phyloP scores from a whole-genome alignment of 2,329 filamentous ascomycete species.

The Ophiocordyceps camponoti-floridani region DNA sequence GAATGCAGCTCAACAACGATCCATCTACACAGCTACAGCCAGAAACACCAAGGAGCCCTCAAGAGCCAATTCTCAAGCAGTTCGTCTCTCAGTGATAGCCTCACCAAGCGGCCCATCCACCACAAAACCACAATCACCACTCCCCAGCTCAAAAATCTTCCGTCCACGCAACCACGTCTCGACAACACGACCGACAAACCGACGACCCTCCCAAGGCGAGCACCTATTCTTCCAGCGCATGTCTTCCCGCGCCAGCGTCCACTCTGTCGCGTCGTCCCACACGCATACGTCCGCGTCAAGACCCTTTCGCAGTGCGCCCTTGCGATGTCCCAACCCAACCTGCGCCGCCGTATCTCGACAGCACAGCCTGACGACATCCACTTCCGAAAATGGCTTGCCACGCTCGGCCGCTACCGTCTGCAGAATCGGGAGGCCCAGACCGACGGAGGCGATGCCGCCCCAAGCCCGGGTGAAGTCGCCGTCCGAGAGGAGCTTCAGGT shows the following conservation, averaged over 20 bases:
- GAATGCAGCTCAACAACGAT: too few species aligned
- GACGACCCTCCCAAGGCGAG: slow-evolving; percentile 73
- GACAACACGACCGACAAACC: slow-evolving; percentile 56
- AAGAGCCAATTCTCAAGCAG: background rate
- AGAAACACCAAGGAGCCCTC: too few species aligned
- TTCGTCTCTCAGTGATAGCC: slow-evolving; percentile 41
- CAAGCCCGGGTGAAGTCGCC: slow-evolving; percentile 83
- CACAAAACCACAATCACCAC: slow-evolving; percentile 29
- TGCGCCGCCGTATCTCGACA: slow-evolving; percentile 74
- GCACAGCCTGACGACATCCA: slow-evolving; percentile 75
- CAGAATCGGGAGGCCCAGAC: slow-evolving; percentile 78
- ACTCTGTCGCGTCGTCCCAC: slow-evolving; percentile 71
- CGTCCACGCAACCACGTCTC: slow-evolving; percentile 75
- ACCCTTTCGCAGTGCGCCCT: slow-evolving; percentile 60
- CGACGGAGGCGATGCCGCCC: slow-evolving; percentile 91
- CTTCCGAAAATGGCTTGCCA: slow-evolving; percentile 38
- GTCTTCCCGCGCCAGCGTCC: slow-evolving; percentile 53
- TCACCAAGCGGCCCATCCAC: slow-evolving; percentile 27
- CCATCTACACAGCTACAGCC: too few species aligned
- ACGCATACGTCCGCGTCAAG: slow-evolving; percentile 81
- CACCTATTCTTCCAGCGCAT: slow-evolving; percentile 95
- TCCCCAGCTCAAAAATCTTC: slow-evolving; percentile 55
- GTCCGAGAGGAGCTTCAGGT: slow-evolving; percentile 75
- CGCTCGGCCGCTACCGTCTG: slow-evolving; percentile 59
- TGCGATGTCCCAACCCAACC: slow-evolving; percentile 64